Percentiles rank a stretch among this genome's conserved stretches.
These are phyloP conservation scores for Aureoboletus auriporus DNA, from an alignment of 768 basidiomycete genomes.

Conservation along the genomic window DNA sequence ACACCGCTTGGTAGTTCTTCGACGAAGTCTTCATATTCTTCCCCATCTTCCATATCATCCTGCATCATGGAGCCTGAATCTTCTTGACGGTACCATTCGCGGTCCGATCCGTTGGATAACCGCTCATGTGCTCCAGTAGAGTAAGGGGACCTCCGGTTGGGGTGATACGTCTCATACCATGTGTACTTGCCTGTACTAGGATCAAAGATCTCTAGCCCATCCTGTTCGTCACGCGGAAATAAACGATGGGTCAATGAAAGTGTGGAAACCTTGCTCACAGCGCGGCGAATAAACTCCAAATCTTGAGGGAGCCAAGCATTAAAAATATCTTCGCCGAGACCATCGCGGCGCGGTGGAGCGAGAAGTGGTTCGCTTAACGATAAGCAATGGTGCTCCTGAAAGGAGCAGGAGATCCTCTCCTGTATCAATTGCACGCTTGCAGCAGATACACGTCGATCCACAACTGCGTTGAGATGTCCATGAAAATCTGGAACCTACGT, in stretches of 20 bases:
- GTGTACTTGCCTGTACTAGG: constrained; percentile 34
- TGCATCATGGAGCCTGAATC: constrained; percentile 13
- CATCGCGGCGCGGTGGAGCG: constrained; percentile 31
- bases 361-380: constrained; percentile 34
- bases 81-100: constrained; percentile 25
- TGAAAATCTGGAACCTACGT: constrained; percentile 23
- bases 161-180: constrained; percentile 45
- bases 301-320: constrained; percentile 47
- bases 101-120: constrained; percentile 5
- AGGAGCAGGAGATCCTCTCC: constrained; percentile 37
- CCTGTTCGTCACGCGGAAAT: constrained; percentile 27
- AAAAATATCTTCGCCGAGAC: constrained; percentile 40
- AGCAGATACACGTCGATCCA: constrained; percentile 18
- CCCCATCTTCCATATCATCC: constrained; percentile 26
- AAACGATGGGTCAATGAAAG: constrained; percentile 3
- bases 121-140: constrained; percentile 33
- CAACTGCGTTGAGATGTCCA: constrained; percentile 21
- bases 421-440: constrained; percentile 28
- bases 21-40: constrained; percentile 38
- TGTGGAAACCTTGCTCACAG: constrained; percentile 26
- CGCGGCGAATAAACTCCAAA: constrained; percentile 26
- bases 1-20: constrained; percentile 39
- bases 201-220: constrained; percentile 40
- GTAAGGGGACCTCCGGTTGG: constrained; percentile 35
- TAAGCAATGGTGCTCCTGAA: constrained; percentile 48